phyloP scores from a whole-genome alignment of 176 grass and related monocot species.

The Dendrocalamus sinicus region DNA sequence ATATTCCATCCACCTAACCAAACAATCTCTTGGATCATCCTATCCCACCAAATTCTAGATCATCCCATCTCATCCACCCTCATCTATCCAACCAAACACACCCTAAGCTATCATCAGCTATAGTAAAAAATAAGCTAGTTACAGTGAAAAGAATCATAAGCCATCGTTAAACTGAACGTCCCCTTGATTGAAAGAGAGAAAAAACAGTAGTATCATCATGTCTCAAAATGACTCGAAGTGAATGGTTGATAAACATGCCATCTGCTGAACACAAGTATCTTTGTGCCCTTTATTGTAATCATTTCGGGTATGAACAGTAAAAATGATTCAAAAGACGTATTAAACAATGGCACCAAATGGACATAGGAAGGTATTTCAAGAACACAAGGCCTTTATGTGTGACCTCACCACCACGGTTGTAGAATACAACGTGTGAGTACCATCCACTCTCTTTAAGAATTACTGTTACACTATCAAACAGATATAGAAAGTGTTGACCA shows the following conservation, averaged over 20 bases:
- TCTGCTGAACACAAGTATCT: constrained; percentile 22
- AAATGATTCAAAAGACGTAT: constrained; percentile 12
- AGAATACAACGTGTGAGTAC: constrained; percentile 22
- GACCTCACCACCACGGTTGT: background rate
- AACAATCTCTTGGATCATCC: too few species aligned
- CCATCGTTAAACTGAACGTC: too few species aligned
- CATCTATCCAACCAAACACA: too few species aligned
- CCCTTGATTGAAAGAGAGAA: too few species aligned
- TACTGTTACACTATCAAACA: constrained; percentile 46
- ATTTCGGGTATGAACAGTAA: constrained; percentile 17
- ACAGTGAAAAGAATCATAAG: too few species aligned
- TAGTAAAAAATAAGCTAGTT: too few species aligned
- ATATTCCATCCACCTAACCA: too few species aligned
- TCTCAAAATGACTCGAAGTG: background rate
- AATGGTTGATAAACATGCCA: background rate
- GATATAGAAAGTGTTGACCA: constrained; percentile 31
- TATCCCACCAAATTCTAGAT: too few species aligned
- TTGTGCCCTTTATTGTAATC: constrained; percentile 29
- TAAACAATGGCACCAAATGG: constrained; percentile 22
- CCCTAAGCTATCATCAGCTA: too few species aligned
- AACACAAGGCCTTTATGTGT: constrained; percentile 5
- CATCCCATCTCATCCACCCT: too few species aligned
- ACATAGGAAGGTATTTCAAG: constrained; percentile 18
- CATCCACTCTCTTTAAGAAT: constrained; percentile 19
- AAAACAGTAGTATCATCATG: background rate